Evolutionary conservation across 1,284 basidiomycete species (phyloP), one percentile per base, ranked within the genome.

Genomic region (Pisolithus thermaeus): DNA sequence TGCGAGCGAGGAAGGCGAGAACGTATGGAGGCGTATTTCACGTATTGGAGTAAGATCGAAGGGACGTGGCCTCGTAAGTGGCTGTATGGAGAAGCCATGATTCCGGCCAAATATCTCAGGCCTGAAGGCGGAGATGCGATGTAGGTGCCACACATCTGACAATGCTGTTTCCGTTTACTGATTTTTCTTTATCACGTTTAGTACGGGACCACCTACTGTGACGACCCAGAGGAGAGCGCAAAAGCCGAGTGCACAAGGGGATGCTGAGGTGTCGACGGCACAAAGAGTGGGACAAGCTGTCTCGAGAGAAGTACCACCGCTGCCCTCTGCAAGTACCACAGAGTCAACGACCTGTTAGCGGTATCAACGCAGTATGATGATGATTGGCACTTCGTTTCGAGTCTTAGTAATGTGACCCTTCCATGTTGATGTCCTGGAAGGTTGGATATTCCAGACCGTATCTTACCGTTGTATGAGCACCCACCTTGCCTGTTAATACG

Each of bases 1-100:
- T 61, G 55, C 3, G 62, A 67, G 46, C 50, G 20, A 9, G 59
- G 55, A 8, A 52, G 66, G 20, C 53, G 63, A 47, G 59, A 65
- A 41, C 53, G 66, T 16, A 65, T 69, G 55, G 61, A 65, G 20
- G 12, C 47, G 4, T 68, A 58, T 27, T 69, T 65, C 37, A 57
- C 54, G 14, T 59, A 67, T 27, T 68, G 65, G 65, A 53, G 50
- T 27, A 56, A 68, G 27, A 61, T 53, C 1, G 54, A 55, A n/a
- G 54, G 57, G 4, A 47, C 4, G 8, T 65, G 67, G 61, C 52
- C 60, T 38, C 58, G 50, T 36, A 14, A 45, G 16, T 67, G 63
- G 63, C 14, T 68, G 30, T 64, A 52, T 42, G 53, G 43, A 36
- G 45, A 47, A 28, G 18, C 47, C 18, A 49, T 49, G 47, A n/a